These are phyloP conservation scores for Ziziphus jujuba DNA, from an alignment of 306 rosid species.

Conservation along the genomic window DNA sequence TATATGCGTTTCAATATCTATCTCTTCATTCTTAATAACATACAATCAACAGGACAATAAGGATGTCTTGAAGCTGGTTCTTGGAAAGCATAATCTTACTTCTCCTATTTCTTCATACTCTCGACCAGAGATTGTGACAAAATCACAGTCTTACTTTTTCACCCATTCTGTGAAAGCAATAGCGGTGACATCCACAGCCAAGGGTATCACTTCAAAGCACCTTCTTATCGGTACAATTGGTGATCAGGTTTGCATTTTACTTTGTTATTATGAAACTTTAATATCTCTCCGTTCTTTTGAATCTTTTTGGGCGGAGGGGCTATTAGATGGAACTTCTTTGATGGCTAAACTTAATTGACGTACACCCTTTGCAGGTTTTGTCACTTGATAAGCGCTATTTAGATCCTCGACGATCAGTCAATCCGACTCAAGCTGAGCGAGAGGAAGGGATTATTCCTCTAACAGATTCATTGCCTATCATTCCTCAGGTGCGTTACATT, in stretches of 20 bases:
- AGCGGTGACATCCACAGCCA: conserved; percentile 85
- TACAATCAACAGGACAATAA: conserved; percentile 68
- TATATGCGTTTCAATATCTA: conserved; percentile 18
- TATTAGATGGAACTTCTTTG: conserved; percentile 9
- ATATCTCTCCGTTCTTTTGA: conserved; percentile 1
- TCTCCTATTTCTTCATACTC: conserved; percentile 84
- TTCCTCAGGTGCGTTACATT: conserved; percentile 63
- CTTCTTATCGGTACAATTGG: conserved; percentile 89
- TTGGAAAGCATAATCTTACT: conserved; percentile 96
- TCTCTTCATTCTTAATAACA: conserved; percentile 18
- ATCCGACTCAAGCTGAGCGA: conserved; percentile 81
- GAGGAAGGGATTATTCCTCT: conserved; percentile 99
- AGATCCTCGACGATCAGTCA: conserved; percentile 86
- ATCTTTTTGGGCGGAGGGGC: background rate
- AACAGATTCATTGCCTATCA: conserved; percentile 87
- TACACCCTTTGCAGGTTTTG: conserved; percentile 59
- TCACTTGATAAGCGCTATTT: conserved; percentile 89
- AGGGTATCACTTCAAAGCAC: conserved; percentile 97
- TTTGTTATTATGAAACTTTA: conserved; percentile 6
- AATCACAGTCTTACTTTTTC: conserved; percentile 85
- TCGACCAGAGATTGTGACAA: conserved; percentile 75
- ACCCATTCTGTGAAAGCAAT: conserved; percentile 88
- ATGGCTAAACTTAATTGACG: conserved; percentile 4
- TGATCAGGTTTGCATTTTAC: conserved; percentile 71
- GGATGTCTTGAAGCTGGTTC: conserved; percentile 88